Conservation (phyloP, 257 asterid genomes). For the Solanum commersonii region DNA sequence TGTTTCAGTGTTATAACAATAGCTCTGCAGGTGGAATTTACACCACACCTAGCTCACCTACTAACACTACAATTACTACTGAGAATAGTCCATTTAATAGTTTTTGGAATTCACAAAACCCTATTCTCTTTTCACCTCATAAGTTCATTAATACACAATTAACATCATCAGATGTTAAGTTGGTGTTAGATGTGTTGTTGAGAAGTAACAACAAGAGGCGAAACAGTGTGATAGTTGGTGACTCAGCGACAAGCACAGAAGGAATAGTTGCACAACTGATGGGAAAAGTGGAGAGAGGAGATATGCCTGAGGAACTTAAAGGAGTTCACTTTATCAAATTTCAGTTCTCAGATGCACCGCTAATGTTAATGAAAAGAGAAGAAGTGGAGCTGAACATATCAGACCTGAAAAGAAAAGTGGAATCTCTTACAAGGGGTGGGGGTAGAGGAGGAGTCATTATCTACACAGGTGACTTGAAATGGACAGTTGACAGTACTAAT, state of each 20-base stretch:
- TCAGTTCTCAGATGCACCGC: slow-evolving; percentile 44
- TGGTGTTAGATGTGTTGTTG: slow-evolving; percentile 27
- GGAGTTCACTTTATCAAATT: slow-evolving; percentile 36
- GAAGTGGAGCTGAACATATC: slow-evolving; percentile 50
- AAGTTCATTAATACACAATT: slow-evolving; percentile 3
- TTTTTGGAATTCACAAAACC: slow-evolving; percentile 27
- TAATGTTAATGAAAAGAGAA: slow-evolving; percentile 49
- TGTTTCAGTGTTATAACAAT: slow-evolving; percentile 38
- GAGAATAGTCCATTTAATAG: slow-evolving; percentile 6
- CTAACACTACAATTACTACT: not conserved
- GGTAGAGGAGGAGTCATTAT: slow-evolving; percentile 32
- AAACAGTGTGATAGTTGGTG: slow-evolving; percentile 48
- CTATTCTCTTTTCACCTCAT: slow-evolving; percentile 27
- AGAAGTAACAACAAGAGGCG: slow-evolving; percentile 15
- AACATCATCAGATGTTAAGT: slow-evolving; percentile 17
- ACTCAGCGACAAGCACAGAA: slow-evolving; percentile 27
- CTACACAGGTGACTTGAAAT: slow-evolving; percentile 57
- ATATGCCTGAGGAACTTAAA: slow-evolving; percentile 46
- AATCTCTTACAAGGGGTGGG: slow-evolving; percentile 18
- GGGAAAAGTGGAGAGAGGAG: slow-evolving; percentile 36
- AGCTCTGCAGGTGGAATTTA: slow-evolving; percentile 53
- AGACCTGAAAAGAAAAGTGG: slow-evolving; percentile 61
- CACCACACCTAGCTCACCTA: slow-evolving; percentile 66
- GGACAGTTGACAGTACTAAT: slow-evolving; percentile 33
- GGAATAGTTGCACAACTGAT: slow-evolving; percentile 29